Evolutionary conservation across 2,329 filamentous ascomycete species (phyloP).

Genomic region (Exophiala sp.): DNA sequence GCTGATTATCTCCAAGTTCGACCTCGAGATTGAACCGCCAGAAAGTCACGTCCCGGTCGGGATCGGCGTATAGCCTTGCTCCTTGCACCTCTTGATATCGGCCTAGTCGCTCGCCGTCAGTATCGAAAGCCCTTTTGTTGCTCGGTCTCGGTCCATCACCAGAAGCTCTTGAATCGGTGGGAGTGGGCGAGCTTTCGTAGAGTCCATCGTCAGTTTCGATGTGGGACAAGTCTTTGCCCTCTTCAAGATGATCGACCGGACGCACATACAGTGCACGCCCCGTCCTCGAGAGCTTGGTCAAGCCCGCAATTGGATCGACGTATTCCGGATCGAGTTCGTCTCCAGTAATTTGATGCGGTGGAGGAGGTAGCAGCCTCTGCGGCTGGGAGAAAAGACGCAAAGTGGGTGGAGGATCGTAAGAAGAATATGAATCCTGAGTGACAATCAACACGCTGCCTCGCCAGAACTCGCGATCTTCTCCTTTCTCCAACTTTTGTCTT

Average conservation of each 20-base stretch:
- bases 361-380: constrained; percentile 72
- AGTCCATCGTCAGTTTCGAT: constrained; percentile 76
- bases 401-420: constrained; percentile 70
- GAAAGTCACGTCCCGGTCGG: constrained; percentile 83
- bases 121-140: constrained; percentile 41
- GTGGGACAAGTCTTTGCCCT: constrained; percentile 69
- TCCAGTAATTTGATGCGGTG: constrained; percentile 61
- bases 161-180: constrained; percentile 32
- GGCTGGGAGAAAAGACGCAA: constrained; percentile 82
- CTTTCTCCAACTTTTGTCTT: constrained; percentile 37
- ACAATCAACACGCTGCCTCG: constrained; percentile 94
- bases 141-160: constrained; percentile 35
- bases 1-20: constrained; percentile 69
- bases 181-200: constrained; percentile 60
- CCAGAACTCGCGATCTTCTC: constrained; percentile 71
- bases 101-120: constrained; percentile 72
- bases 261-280: constrained; percentile 84
- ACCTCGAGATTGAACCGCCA: constrained; percentile 96
- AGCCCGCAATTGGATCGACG: constrained; percentile 80
- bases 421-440: constrained; percentile 75
- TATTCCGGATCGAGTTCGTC: constrained; percentile 68
- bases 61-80: constrained; percentile 73
- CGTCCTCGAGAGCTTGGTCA: constrained; percentile 76
- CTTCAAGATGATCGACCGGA: constrained; percentile 78
- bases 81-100: constrained; percentile 80